A percentile compares a stretch with the other conserved stretches of the same genome.
These are phyloP conservation scores for Colletotrichum simmondsii DNA, from an alignment of 2,329 filamentous ascomycete genomes.

Conservation along the genomic window DNA sequence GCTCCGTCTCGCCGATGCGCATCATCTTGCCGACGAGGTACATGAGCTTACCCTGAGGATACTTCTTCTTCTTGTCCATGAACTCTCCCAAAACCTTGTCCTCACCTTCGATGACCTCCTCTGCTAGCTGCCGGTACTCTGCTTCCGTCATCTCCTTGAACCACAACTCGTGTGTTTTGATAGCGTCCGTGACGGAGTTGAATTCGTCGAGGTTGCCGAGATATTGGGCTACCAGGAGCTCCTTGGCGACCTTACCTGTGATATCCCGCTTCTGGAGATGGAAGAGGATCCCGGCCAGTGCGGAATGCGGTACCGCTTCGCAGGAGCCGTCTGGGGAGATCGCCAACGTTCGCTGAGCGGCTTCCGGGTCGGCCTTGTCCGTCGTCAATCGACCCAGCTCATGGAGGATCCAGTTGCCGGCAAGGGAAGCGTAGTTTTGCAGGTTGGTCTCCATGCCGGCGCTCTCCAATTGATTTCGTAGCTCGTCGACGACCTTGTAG, in stretches of 20 bases:
- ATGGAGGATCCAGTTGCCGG: constrained; percentile 77
- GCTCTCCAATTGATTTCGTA: constrained; percentile 44
- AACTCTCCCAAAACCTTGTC: constrained; percentile 60
- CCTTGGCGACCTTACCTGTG: constrained; percentile 67
- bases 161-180: constrained; percentile 62
- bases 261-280: constrained; percentile 61
- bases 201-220: constrained; percentile 55
- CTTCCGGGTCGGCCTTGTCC: constrained; percentile 50
- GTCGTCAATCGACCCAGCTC: constrained; percentile 77
- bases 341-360: constrained; percentile 18
- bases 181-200: constrained; percentile 52
- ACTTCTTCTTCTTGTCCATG: constrained; percentile 49
- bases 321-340: constrained; percentile 63
- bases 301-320: constrained; percentile 53
- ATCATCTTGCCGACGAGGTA: constrained; percentile 71
- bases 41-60: constrained; percentile 70
- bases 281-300: constrained; percentile 63
- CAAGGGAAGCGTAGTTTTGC: constrained; percentile 56
- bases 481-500: constrained; percentile 68
- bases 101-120: constrained; percentile 56
- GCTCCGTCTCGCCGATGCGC: constrained; percentile 61
- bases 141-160: constrained; percentile 60
- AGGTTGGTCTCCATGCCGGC: constrained; percentile 36
- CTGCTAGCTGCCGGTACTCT: constrained; percentile 61
- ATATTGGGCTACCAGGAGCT: constrained; percentile 65